Evolutionary conservation across 2,329 filamentous ascomycete species (phyloP), one percentile per base, ranked within the genome.

Genomic region (Ophiocordyceps camponoti-rufipedis): DNA sequence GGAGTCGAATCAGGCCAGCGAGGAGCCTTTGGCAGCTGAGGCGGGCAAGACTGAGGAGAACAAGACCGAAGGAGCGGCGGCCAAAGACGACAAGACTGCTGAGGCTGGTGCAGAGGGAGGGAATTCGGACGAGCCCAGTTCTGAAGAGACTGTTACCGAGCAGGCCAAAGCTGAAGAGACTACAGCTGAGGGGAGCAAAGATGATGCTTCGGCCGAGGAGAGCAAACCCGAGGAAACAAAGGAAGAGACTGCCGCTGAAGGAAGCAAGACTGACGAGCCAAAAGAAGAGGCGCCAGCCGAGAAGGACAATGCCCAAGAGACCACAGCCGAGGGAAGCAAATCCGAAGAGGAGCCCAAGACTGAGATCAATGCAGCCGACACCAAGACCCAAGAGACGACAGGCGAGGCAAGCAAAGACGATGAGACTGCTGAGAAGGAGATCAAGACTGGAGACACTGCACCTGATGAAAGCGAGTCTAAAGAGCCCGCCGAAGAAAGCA

Each of bases 61-160:
- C 14, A 16, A 16, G 14, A 16, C 14, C 7, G 14, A 38, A 6
- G 32, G n/a, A 11, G n/a, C 12, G 9, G n/a, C 32, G 12, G 12
- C 32, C 32, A 11, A 14, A n/a, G 32, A 35, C 9, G 5, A 6
- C 12, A 12, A 35, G 12, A 4, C 9, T 14, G 32, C 31, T 33
- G 33, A 35, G 28, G 14, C 33, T 28, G n/a, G n/a, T 32, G 45
- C 47, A 18, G 44, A 49, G 31, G 46, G 42, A 13, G 5, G 14
- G 14, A 16, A n/a, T 18, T 2, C 35, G 9, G 35, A 38, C 7
- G 35, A 38, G 5, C n/a, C 12, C 12, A 35, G 32, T 6, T 2
- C 32, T 14, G 32, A 35, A 14, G n/a, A 35, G 32, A 6, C 32
- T 35, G 32, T 6, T 14, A 2, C 32, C n/a, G 32, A 12, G 9